Base-by-base conservation (phyloP, 2,329 filamentous ascomycete genomes). In the Sarocladium oryzae region DNA sequence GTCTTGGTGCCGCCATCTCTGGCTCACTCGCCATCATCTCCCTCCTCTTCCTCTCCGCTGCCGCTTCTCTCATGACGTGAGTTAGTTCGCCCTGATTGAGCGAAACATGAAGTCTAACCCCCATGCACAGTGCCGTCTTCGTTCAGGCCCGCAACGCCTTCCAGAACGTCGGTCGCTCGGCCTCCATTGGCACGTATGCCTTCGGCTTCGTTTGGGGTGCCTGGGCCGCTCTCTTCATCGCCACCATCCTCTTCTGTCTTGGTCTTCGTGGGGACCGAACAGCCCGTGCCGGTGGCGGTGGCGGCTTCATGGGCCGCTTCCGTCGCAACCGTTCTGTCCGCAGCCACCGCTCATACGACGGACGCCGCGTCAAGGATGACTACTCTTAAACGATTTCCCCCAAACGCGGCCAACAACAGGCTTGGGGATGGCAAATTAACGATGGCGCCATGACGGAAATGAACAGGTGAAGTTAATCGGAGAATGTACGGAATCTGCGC, bases 191-290 rank as follows among this genome's bases (percentile, higher is more conserved):
- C 50, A 62, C 61, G 28, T 87, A 85, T 61, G 85, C 82, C 18
- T 88, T 89, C 61, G 88, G 79, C 40, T 92, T 90, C 70, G 83
- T 82, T 56, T 93, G 88, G 88, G 83, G 77, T 15, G 78, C 86
- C 1, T 82, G 83, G 68, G 79, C 78, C 9, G 77, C 78, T 51
- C 78, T 88, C 59, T 69, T 89, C 57, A 65, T 91, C 56, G 78
- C 85, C 15, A 79, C 78, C 3, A 57, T 88, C 26, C 69, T 89
- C 53, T 88, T 90, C 71, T 86, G 78, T 66, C 51, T 83, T 28
- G 82, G 82, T 26, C 82, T 82, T 50, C 71, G 79, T 35, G 69
- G 74, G 49, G 71, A 74, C 54, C 74, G 74, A 56, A 63, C 66
- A 24, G 58, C 56, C 51, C 61, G 66, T 53, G n/a, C 43, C 4